Base-by-base conservation (phyloP, 78 protist genomes). In the Dictyostelium brefeldianum region DNA sequence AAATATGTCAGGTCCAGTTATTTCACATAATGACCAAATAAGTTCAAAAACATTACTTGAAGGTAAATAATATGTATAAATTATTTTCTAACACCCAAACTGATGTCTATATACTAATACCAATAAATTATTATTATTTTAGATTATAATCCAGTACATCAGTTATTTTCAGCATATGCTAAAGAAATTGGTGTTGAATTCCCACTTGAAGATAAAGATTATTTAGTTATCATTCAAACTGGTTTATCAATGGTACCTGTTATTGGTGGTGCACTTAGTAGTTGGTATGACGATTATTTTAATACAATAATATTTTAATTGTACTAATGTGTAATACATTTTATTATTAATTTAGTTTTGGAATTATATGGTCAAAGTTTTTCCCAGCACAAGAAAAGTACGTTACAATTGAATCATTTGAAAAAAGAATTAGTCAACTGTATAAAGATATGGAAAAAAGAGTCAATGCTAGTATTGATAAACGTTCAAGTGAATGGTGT, bases 371-470 rank as follows among this genome's bases (percentile, higher is more conserved):
- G 69, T 10, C 27, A 18, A 59, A 59, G 69, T 59, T 59, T 15
- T 59, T 59, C 69, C 69, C 69, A 59, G 27, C 20, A 7, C 27
- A 0, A 7, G 69, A 59, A 6, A 15, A 15, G 8, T 59, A 59
- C 3, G 36, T 59, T 7, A 59, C 69, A 11, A 59, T 17, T 7
- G 69, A 59, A 3, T 4, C 20, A 17, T 59, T 59, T 59, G 69
- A 59, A 59, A 59, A 59, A 6, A 59, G 69, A 59, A 59, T 59
- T 59, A 59, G 36, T 59, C 10, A 59, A 3, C 3, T 59, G 15
- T 59, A 59, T 59, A 11, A 59, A n/a, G 69, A 59, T 59, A n/a
- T 59, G 69, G 69, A 59, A 59, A n/a, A 59, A 41, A 59, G 18
- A 59, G 8, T 59, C 8, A 18, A 18, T n/a, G 12, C 8, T 1